A percentile compares a stretch with the other conserved stretches of the same genome.
Evolutionary conservation across 2,329 filamentous ascomycete species (phyloP).

Genomic region (Monilinia polystroma): DNA sequence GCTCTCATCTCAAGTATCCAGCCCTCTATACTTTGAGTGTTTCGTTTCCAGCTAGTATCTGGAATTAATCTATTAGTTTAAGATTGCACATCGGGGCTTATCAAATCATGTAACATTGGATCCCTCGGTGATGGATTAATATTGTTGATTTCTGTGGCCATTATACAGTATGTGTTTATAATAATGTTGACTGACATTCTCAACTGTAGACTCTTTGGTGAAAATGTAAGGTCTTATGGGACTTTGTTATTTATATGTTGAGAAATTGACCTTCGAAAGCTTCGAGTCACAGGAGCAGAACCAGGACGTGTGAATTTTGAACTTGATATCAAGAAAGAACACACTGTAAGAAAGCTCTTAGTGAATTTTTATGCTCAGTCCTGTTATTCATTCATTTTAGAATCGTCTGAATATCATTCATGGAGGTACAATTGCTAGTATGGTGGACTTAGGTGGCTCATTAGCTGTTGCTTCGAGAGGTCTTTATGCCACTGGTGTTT

Average conservation of each 20-base stretch:
- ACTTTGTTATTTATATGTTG: background rate
- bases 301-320: constrained; percentile 73
- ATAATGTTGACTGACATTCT: constrained; percentile 19
- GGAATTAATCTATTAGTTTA: background rate
- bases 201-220: constrained; percentile 38
- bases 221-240: constrained; percentile 35
- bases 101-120: background rate
- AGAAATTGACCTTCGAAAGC: constrained; percentile 45
- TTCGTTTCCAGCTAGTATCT: constrained; percentile 2
- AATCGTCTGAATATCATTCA: constrained; percentile 76
- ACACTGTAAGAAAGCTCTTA: constrained; percentile 57
- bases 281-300: constrained; percentile 63
- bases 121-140: background rate
- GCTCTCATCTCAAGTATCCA: background rate
- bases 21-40: no score
- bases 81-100: background rate
- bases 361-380: background rate
- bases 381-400: constrained; percentile 43
- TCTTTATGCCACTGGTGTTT: constrained; percentile 61
- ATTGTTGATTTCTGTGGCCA: background rate
- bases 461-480: constrained; percentile 65
- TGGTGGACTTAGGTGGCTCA: constrained; percentile 66
- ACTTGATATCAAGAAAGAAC: constrained; percentile 69
- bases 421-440: constrained; percentile 74
- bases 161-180: background rate